Percentiles rank a stretch among this genome's conserved stretches.
phyloP scores from a whole-genome alignment of 2,329 filamentous ascomycete species.

The Trichoderma pleuroti region DNA sequence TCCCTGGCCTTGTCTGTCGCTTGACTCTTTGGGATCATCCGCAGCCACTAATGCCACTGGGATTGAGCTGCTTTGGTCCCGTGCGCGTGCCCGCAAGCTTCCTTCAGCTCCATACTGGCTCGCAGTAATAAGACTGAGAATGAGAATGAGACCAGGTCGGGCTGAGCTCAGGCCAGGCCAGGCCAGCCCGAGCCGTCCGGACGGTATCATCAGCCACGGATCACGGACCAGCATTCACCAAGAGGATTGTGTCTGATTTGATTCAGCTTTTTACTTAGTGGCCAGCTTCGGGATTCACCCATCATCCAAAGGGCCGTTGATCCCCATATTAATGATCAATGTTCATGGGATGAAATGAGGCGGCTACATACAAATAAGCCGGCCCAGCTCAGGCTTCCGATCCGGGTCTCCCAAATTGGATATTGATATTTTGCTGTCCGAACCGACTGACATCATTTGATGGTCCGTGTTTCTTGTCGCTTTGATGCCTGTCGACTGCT shows the following conservation, averaged over 20 bases:
- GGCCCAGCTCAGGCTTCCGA: neutral
- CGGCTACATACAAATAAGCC: neutral
- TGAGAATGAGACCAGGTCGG: no score
- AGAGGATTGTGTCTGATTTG: neutral
- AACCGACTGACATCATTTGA: neutral
- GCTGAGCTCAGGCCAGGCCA: no score
- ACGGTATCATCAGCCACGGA: neutral
- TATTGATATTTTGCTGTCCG: neutral
- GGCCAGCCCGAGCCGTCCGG: slow-evolving; percentile 2
- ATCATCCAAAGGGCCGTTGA: neutral
- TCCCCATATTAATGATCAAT: no score
- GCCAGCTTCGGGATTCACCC: neutral
- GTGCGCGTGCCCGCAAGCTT: neutral
- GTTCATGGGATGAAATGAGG: no score
- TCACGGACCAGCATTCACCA: neutral
- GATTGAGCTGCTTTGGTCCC: neutral
- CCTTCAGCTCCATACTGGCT: neutral
- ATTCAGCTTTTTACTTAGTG: neutral
- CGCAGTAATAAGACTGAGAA: neutral
- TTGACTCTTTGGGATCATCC: neutral
- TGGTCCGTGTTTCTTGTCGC: neutral
- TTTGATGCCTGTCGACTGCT: neutral
- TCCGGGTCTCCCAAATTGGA: neutral
- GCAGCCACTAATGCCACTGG: neutral
- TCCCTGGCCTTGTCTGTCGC: neutral